Percentiles rank a stretch among this genome's conserved stretches.
Conservation (phyloP, 208 protist genomes). For the Herpetomonas tarakana region DNA sequence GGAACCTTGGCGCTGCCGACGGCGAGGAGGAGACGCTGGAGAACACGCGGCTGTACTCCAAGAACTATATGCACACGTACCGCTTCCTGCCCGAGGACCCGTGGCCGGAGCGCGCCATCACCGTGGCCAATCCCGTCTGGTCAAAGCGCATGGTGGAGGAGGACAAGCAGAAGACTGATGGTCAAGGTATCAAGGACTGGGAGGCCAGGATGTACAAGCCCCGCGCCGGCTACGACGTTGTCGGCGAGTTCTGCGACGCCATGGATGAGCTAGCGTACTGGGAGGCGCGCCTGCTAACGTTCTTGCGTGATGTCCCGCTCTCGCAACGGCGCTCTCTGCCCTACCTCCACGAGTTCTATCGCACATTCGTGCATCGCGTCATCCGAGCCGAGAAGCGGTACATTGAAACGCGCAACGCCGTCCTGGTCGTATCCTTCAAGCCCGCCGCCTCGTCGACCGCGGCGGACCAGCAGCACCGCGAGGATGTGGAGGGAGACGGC, state of each 20-base stretch:
- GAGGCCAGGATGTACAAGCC: constrained; percentile 60
- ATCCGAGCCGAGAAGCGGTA: constrained; percentile 78
- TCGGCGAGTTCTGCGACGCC: constrained; percentile 71
- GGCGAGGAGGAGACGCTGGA: not conserved
- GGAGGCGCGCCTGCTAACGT: constrained; percentile 57
- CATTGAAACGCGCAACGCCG: constrained; percentile 48
- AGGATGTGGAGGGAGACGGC: no score
- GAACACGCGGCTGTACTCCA: not conserved
- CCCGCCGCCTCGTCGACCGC: constrained; percentile 4
- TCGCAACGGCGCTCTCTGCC: constrained; percentile 71
- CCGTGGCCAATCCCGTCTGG: constrained; percentile 75
- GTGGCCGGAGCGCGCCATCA: constrained; percentile 78
- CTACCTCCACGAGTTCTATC: constrained; percentile 73
- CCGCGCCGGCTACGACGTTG: constrained; percentile 46
- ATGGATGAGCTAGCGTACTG: constrained; percentile 81
- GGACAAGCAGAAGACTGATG: constrained; percentile 41
- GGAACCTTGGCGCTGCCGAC: not conserved
- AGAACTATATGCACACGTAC: constrained; percentile 24
- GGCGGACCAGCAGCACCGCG: no score
- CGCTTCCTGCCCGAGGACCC: constrained; percentile 47
- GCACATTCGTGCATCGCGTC: constrained; percentile 58
- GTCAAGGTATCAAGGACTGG: constrained; percentile 29
- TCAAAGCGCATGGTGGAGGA: constrained; percentile 31
- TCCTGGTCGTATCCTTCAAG: constrained; percentile 21
- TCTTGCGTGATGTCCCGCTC: constrained; percentile 58